Evolutionary conservation across 768 basidiomycete genomes (phyloP), one percentile per base, ranked within the genome.

Genomic region (Russula sp.): DNA sequence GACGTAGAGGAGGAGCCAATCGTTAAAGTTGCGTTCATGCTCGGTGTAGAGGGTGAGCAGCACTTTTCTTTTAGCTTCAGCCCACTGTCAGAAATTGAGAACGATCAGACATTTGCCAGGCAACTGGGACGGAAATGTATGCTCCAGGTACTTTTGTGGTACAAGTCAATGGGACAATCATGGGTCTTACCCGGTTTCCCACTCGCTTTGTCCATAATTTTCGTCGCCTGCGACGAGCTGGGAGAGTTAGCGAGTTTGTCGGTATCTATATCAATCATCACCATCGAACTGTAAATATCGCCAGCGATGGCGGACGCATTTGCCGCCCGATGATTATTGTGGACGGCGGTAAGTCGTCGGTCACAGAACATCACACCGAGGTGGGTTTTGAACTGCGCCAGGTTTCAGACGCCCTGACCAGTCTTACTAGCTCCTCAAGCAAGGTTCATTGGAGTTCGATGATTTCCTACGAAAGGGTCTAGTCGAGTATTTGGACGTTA

Each of bases 321-420:
- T 98, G 97, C 78, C 86, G 97, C 52, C 97, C 97, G 2, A 89
- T 89, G 81, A 98, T 99, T 70, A 98, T 99, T 63, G 94, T 98
- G 26, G 94, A 98, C 73, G 82, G 87, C 66, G 87, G 86, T 14
- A 75, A 79, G 61, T 83, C 94, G 3, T 84, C 83, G 69, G 92
- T 99, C 32, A 86, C 83, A 40, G 78, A 85, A 30, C 87, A 89
- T 55, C 94, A 98, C 73, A 88, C 95, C 66, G 71, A 75, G 70
- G 94, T 95, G 76, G 71, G 82, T 71, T 56, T 68, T 40, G 36
- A 42, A 32, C 42, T 36, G 40, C 13, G 22, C 14, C 32, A 7
- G 30, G 8, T 52, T 11, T 10, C 36, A 18, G 24, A 26, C 14
- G 61, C 67, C 26, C 67, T 71, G 62, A 61, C 61, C 58, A 57